Conservation (phyloP, 179 eudicot species). For the Beta macrorhiza region DNA sequence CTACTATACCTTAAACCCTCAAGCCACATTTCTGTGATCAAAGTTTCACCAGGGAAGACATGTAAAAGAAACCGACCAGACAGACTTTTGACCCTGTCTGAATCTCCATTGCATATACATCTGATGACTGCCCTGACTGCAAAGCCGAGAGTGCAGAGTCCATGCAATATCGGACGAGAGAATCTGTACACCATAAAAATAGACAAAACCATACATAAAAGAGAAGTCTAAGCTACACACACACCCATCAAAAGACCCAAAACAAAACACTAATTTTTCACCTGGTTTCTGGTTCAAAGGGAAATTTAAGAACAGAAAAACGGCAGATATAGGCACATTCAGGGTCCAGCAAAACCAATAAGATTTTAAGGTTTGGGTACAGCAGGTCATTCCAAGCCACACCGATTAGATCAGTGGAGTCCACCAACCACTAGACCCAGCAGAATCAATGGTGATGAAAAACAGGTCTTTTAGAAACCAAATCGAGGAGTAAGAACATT, state of each 20-base stretch:
- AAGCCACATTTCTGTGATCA: conserved; percentile 94
- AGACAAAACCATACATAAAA: background rate
- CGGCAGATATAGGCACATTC: background rate
- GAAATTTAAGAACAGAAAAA: background rate
- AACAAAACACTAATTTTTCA: background rate
- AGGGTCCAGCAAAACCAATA: background rate
- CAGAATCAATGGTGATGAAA: background rate
- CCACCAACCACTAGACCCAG: background rate
- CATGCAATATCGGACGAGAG: conserved; percentile 87
- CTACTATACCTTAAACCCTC: conserved; percentile 60
- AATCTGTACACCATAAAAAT: conserved; percentile 41
- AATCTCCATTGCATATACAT: conserved; percentile 75
- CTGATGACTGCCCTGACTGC: conserved; percentile 71
- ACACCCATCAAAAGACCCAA: background rate
- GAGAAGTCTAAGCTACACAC: background rate
- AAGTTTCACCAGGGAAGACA: conserved; percentile 87
- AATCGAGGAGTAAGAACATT: background rate
- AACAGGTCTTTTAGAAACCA: background rate
- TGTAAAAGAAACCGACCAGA: conserved; percentile 79
- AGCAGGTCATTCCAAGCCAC: background rate
- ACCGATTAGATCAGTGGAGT: background rate
- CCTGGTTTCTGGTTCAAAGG: background rate
- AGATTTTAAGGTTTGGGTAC: background rate
- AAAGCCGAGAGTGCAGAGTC: conserved; percentile 90
- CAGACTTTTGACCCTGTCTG: conserved; percentile 60